phyloP scores from a whole-genome alignment of 2,329 filamentous ascomycete species.

The Colletotrichum melonis region DNA sequence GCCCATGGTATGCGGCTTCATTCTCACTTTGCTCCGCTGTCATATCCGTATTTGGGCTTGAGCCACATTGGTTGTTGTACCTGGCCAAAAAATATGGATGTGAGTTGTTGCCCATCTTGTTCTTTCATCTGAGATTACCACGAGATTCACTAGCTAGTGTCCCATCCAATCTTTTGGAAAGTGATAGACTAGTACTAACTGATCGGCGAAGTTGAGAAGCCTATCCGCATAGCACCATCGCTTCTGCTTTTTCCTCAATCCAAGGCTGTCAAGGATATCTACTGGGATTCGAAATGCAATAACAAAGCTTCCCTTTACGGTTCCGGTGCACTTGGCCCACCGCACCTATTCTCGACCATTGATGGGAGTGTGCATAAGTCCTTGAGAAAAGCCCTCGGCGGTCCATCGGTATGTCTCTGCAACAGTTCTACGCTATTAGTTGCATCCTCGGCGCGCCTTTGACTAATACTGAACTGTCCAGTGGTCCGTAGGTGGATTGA shows the following conservation, averaged over 20 bases:
- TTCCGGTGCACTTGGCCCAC: conserved; percentile 11
- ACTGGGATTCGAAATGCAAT: conserved; percentile 25
- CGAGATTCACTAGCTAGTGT: not conserved
- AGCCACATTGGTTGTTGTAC: conserved; percentile 17
- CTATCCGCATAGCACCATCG: conserved; percentile 15
- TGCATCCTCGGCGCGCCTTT: not conserved
- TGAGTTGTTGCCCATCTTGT: not conserved
- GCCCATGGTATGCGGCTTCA: conserved; percentile 21
- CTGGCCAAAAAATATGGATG: conserved; percentile 16
- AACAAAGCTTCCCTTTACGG: conserved; percentile 12
- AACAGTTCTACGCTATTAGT: not conserved
- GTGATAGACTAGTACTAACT: not conserved
- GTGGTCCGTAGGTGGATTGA: conserved; percentile 19
- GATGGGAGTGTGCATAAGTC: conserved; percentile 12
- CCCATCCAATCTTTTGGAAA: no score
- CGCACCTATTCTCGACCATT: conserved; percentile 13
- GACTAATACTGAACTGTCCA: not conserved
- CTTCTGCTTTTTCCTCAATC: conserved; percentile 19
- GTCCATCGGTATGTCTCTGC: not conserved
- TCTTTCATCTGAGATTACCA: no score
- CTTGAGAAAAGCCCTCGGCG: conserved; percentile 13
- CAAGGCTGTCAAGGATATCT: conserved; percentile 13
- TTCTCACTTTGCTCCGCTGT: conserved; percentile 7
- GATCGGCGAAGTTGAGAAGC: conserved; percentile 8
- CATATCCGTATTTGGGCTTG: not conserved